Evolutionary conservation across 192 early-diverging fungal genomes (phyloP), one percentile per base, ranked within the genome.

Genomic region (Pilobolus umbonatus): DNA sequence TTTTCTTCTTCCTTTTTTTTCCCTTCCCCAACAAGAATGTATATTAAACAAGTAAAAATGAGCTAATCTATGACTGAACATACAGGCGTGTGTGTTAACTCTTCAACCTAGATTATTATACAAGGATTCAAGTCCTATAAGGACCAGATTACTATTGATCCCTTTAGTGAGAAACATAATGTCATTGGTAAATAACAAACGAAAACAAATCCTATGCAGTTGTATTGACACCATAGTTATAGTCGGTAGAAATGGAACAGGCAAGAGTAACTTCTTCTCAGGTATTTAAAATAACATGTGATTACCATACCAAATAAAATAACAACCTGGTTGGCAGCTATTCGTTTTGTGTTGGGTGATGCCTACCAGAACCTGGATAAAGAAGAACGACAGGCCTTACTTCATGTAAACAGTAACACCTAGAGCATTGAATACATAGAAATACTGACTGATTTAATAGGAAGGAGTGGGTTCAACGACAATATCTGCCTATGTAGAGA

Each of bases 61-160:
- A 24, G 10, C 11, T 19, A 24, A 46, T 24, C 12, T 21, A 0
- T 26, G 26, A 46, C 3, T 19, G 21, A 42, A 42, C 14, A 42
- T 15, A 42, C 8, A 42, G 4, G 0, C 8, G 14, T 15, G n/a
- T 17, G 3, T 46, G 14, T 7, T 4, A 46, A 10, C 8, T 25
- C 11, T 11, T 25, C 22, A 5, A 46, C 22, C 6, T 12, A 89
- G 86, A 93, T 98, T 65, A 84, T 88, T 34, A 99, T 99, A 58
- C 93, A 95, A 67, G 97, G 97, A 45, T 99, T 99, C 85, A 99
- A 99, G 76, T 96, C 93, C 67, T 99, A 98, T 77, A 95, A 95
- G 71, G 92, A 99, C 60, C 94, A 97, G 71, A 96, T 89, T 14
- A 80, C 83, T 17, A 90, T 92, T 44, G 93, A 97, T 36, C 92